Conservation (phyloP, 768 basidiomycete genomes). For the Tricholoma terreum region DNA sequence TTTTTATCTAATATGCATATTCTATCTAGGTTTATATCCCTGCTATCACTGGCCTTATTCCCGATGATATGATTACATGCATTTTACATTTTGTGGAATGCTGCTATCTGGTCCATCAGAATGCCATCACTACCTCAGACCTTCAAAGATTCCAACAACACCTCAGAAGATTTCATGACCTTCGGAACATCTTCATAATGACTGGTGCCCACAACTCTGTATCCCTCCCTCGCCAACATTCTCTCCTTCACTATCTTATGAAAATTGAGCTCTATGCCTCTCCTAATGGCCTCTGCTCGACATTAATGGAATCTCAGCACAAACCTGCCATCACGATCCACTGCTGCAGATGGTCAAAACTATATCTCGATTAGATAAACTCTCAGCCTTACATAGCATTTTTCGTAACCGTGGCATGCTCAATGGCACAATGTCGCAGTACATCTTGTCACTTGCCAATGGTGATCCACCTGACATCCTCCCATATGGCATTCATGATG, state of each 20-base stretch:
- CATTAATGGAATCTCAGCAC: background rate
- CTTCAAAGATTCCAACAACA: constrained; percentile 1
- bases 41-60: background rate
- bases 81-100: background rate
- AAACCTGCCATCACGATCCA: background rate
- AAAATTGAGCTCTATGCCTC: background rate
- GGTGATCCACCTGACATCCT: no score
- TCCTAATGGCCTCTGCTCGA: background rate
- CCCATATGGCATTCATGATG: background rate
- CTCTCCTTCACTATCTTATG: background rate
- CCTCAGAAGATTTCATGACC: constrained; percentile 5
- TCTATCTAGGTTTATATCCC: no score
- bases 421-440: background rate
- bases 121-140: background rate
- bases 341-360: background rate
- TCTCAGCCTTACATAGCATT: background rate
- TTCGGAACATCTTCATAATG: constrained; percentile 5
- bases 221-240: constrained; percentile 12
- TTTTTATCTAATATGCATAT: no score
- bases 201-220: background rate
- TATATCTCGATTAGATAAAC: background rate
- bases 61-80: background rate
- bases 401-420: no score
- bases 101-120: constrained; percentile 8
- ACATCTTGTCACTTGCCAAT: background rate